Conservation (phyloP, 495 filamentous ascomycete species). For the Pseudoneurospora amorphoporcata region DNA sequence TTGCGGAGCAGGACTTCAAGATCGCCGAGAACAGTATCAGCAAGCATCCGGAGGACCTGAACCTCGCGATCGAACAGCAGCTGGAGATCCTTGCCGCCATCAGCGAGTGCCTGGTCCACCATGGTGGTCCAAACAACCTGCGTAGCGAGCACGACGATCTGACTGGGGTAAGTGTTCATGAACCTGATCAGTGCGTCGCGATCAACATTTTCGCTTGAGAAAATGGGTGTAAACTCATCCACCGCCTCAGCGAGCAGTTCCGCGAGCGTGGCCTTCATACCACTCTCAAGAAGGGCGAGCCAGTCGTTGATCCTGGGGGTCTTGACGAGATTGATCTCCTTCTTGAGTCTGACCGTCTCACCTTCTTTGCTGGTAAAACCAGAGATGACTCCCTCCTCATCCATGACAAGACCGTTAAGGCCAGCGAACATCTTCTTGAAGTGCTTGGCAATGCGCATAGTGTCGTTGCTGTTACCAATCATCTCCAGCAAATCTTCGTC, state of each 20-base stretch:
- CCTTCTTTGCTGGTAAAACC: constrained; percentile 95
- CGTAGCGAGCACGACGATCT: constrained; percentile 92
- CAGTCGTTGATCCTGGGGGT: constrained; percentile 97
- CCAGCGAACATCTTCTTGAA: constrained; percentile 99
- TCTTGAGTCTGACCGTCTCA: constrained; percentile 78
- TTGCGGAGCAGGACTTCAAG: constrained; percentile 77
- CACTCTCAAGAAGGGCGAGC: constrained; percentile 79
- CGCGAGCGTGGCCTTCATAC: constrained; percentile 89
- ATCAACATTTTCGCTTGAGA: constrained; percentile 55
- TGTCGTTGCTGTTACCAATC: constrained; percentile 98
- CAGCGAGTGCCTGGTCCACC: constrained; percentile 63
- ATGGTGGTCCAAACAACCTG: constrained; percentile 87
- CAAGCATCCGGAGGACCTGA: constrained; percentile 69
- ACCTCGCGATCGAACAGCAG: constrained; percentile 65
- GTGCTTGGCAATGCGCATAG: constrained; percentile 88
- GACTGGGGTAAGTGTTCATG: constrained; percentile 72
- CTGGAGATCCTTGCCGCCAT: constrained; percentile 56
- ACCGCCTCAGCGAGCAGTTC: constrained; percentile 82
- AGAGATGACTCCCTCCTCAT: constrained; percentile 78
- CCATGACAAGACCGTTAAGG: constrained; percentile 77
- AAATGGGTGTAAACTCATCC: constrained; percentile 62
- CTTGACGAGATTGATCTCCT: constrained; percentile 81
- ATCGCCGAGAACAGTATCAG: constrained; percentile 81
- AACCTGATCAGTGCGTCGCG: constrained; percentile 59
- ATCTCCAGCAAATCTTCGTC: constrained; percentile 99